Evolutionary conservation across 2,329 filamentous ascomycete genomes (phyloP).

Genomic region (Ophiostoma tasmaniense): DNA sequence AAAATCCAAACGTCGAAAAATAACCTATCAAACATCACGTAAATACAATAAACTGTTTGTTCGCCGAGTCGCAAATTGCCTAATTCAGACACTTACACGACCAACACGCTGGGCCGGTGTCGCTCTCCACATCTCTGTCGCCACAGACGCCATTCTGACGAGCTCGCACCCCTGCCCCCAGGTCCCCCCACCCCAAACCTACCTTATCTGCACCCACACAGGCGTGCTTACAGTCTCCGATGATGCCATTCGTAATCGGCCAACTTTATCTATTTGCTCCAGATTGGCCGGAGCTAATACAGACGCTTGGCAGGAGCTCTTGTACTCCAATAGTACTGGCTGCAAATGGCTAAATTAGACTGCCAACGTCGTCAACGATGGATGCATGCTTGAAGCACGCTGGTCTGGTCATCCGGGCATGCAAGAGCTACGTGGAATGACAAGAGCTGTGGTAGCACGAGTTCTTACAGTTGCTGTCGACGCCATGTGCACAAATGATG

Average conservation of each 20-base stretch:
- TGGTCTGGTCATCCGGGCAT: background rate
- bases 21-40: background rate
- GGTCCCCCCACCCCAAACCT: background rate
- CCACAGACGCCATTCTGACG: slow-evolving; percentile 7
- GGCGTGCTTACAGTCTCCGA: background rate
- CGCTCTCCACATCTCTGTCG: slow-evolving; percentile 3
- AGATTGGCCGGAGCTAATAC: background rate
- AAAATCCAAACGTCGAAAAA: background rate
- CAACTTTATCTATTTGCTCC: background rate
- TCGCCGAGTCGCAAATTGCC: background rate
- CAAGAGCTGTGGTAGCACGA: background rate
- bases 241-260: slow-evolving; percentile 1
- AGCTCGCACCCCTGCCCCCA: background rate
- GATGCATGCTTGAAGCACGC: background rate
- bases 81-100: slow-evolving; percentile 1
- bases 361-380: background rate
- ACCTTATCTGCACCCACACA: background rate
- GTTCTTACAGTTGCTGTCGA: background rate
- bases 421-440: background rate
- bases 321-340: background rate
- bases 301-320: background rate
- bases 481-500: background rate
- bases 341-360: background rate
- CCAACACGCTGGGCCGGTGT: background rate
- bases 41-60: background rate